phyloP scores from a whole-genome alignment of 2,329 filamentous ascomycete species.

The Phaeoacremonium minimum region DNA sequence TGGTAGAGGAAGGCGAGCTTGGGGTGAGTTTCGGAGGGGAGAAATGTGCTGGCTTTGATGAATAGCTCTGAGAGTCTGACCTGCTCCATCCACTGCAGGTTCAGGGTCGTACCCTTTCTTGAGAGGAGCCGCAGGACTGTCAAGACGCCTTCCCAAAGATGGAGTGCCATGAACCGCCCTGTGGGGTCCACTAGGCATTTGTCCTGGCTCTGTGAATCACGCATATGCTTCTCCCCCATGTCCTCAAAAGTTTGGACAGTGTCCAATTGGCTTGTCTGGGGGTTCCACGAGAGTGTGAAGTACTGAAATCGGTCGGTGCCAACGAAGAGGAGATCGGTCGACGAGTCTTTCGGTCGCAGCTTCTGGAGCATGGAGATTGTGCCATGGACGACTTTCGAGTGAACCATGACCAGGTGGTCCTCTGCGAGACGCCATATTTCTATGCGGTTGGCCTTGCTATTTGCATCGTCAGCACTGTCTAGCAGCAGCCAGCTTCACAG shows the following conservation, averaged over 20 bases:
- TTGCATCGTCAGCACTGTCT: slow-evolving; percentile 19
- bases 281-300: slow-evolving; percentile 84
- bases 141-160: slow-evolving; percentile 57
- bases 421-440: slow-evolving; percentile 73
- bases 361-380: slow-evolving; percentile 81
- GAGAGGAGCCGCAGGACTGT: slow-evolving; percentile 48
- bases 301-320: slow-evolving; percentile 88
- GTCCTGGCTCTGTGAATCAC: slow-evolving; percentile 79
- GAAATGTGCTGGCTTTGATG: slow-evolving; percentile 53
- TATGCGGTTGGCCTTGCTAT: slow-evolving; percentile 78
- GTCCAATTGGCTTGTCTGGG: slow-evolving; percentile 43
- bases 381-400: slow-evolving; percentile 74
- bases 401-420: slow-evolving; percentile 60
- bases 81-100: slow-evolving; percentile 47
- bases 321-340: slow-evolving; percentile 83
- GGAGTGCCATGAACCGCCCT: slow-evolving; percentile 53
- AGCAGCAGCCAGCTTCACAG: background rate
- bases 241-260: slow-evolving; percentile 50
- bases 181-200: slow-evolving; percentile 81
- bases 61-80: slow-evolving; percentile 55
- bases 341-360: slow-evolving; percentile 68
- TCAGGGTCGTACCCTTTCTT: slow-evolving; percentile 37
- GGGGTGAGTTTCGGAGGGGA: slow-evolving; percentile 54
- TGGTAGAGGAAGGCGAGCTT: slow-evolving; percentile 57
- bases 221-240: slow-evolving; percentile 54